A percentile compares a stretch with the other conserved stretches of the same genome.
Evolutionary conservation across 2,329 filamentous ascomycete genomes (phyloP).

Genomic region (Fusarium stilboides): DNA sequence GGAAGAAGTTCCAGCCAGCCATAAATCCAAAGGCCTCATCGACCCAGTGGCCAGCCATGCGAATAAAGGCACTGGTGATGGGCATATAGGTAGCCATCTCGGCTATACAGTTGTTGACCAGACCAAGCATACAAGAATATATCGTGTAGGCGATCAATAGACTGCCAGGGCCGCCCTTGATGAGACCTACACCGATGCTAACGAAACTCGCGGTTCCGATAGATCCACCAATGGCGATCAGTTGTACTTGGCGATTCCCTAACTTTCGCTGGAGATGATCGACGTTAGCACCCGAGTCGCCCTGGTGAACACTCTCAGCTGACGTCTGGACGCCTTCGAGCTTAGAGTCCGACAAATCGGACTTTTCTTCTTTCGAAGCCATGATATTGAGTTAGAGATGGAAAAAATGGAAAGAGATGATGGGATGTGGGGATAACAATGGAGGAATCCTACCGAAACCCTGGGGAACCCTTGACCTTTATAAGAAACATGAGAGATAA

Average conservation of each 20-base stretch:
- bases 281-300: too few species aligned
- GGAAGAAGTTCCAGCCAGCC: constrained; percentile 44
- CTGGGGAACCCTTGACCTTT: too few species aligned
- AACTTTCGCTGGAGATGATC: constrained; percentile 42
- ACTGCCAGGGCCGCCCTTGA: constrained; percentile 37
- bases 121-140: constrained; percentile 31
- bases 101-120: constrained; percentile 41
- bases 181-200: constrained; percentile 40
- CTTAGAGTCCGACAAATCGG: too few species aligned
- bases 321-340: too few species aligned
- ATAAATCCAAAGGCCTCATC: constrained; percentile 39
- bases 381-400: too few species aligned
- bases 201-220: constrained; percentile 44
- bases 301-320: too few species aligned
- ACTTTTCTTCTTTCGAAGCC: too few species aligned
- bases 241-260: constrained; percentile 43
- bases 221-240: constrained; percentile 50
- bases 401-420: too few species aligned
- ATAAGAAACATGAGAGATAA: too few species aligned
- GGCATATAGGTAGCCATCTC: constrained; percentile 45
- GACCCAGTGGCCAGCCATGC: constrained; percentile 38
- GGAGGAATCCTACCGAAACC: too few species aligned
- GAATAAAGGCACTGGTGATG: constrained; percentile 37
- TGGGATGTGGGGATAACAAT: too few species aligned
- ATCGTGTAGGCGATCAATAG: constrained; percentile 30